phyloP scores from a whole-genome alignment of 345 rosid species.

The Eucalyptus erythrocorys region DNA sequence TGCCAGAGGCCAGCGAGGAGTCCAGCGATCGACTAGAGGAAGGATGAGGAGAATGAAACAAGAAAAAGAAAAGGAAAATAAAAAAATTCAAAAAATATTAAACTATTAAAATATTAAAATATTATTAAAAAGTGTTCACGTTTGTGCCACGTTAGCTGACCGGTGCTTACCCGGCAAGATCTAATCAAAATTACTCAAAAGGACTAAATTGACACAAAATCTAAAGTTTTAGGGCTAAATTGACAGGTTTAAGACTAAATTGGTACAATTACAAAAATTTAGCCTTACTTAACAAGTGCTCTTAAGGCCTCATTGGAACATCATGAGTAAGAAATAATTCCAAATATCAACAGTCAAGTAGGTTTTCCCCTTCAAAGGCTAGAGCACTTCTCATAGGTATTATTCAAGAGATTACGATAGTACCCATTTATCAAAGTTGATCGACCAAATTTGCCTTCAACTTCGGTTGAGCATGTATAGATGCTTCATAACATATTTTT shows the following conservation, averaged over 20 bases:
- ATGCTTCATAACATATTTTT: not conserved
- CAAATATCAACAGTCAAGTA: not conserved
- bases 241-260: too few relatives aligned
- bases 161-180: rapidly evolving
- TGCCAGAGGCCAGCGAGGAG: rapidly evolving
- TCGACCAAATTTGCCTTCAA: not conserved
- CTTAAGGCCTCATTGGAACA: not conserved
- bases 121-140: too few relatives aligned
- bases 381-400: not conserved
- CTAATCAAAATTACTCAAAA: too few relatives aligned
- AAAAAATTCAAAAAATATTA: too few relatives aligned
- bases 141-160: rapidly evolving
- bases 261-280: not conserved
- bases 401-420: not conserved
- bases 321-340: not conserved
- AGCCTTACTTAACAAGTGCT: not conserved
- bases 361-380: not conserved
- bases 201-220: too few relatives aligned
- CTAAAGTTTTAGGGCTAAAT: too few relatives aligned
- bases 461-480: not conserved
- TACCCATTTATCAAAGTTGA: not conserved
- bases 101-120: too few relatives aligned
- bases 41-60: too few relatives aligned
- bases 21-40: too few relatives aligned
- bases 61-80: too few relatives aligned